Evolutionary conservation across 2,329 filamentous ascomycete species (phyloP).

Genomic region (Pseudohalonectria lignicola): DNA sequence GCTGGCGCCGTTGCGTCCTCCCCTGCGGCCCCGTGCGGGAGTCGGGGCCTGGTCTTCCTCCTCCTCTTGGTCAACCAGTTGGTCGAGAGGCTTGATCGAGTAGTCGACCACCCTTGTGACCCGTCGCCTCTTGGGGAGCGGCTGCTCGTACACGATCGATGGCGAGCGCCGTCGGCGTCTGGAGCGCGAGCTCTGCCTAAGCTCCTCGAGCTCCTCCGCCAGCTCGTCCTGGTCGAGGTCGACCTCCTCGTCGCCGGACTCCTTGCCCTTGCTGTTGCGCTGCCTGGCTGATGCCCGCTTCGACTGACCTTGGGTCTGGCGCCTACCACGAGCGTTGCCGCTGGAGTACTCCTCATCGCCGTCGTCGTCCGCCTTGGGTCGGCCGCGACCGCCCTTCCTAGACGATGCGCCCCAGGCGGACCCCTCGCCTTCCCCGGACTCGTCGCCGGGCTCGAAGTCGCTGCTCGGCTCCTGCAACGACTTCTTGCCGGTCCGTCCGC

Average conservation of each 20-base stretch:
- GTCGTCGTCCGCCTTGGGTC: constrained; percentile 24
- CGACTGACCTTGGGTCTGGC: constrained; percentile 17
- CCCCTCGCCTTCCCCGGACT: constrained; percentile 42
- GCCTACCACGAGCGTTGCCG: constrained; percentile 37
- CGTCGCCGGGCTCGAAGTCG: constrained; percentile 50
- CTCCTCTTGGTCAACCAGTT: constrained; percentile 64
- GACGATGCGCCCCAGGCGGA: constrained; percentile 20
- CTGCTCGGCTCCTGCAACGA: constrained; percentile 43
- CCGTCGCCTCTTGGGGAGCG: constrained; percentile 36
- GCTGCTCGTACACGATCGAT: constrained; percentile 49
- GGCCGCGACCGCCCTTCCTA: constrained; percentile 14
- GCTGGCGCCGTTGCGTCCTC: constrained; percentile 49
- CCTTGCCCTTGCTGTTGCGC: constrained; percentile 23
- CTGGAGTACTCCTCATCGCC: constrained; percentile 36
- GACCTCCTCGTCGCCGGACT: constrained; percentile 43
- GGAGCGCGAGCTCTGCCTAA: constrained; percentile 41
- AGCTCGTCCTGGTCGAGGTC: constrained; percentile 53
- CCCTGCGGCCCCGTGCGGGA: constrained; percentile 51
- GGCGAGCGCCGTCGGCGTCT: constrained; percentile 37
- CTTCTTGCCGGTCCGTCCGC: constrained; percentile 32
- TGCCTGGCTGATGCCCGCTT: not conserved
- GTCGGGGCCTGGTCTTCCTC: constrained; percentile 59
- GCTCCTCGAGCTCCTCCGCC: constrained; percentile 53
- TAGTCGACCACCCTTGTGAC: constrained; percentile 68
- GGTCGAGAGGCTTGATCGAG: constrained; percentile 68